Evolutionary conservation across 1,284 basidiomycete species (phyloP).

Genomic region (Entoloma clypeatum): DNA sequence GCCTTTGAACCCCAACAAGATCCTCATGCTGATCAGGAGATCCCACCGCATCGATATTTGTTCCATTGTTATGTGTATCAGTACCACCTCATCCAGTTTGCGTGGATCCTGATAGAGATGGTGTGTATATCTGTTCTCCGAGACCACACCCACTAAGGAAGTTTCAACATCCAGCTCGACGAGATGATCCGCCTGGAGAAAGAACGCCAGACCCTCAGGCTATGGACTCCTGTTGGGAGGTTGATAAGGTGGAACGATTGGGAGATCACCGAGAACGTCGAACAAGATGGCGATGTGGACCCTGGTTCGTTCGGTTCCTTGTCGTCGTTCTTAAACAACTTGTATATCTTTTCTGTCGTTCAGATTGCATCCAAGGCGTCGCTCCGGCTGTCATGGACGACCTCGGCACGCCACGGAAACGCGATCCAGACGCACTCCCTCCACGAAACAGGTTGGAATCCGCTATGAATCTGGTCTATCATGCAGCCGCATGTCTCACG

Average conservation of each 20-base stretch:
- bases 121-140: constrained; percentile 30
- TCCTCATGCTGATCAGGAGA: constrained; percentile 25
- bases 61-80: constrained; percentile 76
- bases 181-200: constrained; percentile 53
- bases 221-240: constrained; percentile 68
- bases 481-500: constrained; percentile 35
- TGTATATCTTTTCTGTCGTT: neutral
- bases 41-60: constrained; percentile 59
- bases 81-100: constrained; percentile 60
- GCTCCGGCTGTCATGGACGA: constrained; percentile 39
- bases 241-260: constrained; percentile 45
- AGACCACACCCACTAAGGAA: neutral
- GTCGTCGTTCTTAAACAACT: neutral
- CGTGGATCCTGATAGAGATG: constrained; percentile 41
- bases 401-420: constrained; percentile 50
- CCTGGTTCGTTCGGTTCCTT: constrained; percentile 23
- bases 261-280: constrained; percentile 43
- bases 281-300: constrained; percentile 39
- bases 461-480: constrained; percentile 46
- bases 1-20: constrained; percentile 48
- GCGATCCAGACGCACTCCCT: constrained; percentile 76
- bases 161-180: constrained; percentile 13
- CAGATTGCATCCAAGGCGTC: constrained; percentile 62
- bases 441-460: constrained; percentile 56
- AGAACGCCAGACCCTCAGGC: constrained; percentile 39